Evolutionary conservation across 345 rosid genomes (phyloP).

Genomic region (Gossypium mustelinum): DNA sequence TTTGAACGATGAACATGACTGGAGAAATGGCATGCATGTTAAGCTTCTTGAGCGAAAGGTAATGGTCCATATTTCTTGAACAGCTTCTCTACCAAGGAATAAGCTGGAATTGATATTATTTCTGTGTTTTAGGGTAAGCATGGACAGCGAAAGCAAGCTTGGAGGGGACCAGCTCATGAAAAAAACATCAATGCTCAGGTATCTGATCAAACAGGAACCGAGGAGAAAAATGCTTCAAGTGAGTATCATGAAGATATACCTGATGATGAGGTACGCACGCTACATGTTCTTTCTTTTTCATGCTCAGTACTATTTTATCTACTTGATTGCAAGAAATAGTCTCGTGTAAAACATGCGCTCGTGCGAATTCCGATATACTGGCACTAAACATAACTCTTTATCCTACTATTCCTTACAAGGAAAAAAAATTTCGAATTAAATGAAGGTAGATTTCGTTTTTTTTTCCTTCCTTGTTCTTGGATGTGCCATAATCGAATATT

Average conservation of each 20-base stretch:
- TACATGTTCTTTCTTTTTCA: conserved; percentile 1
- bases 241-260: conserved; percentile 45
- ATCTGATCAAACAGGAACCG: conserved; percentile 44
- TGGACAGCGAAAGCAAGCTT: conserved; percentile 56
- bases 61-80: conserved; percentile 15
- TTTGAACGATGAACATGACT: conserved; percentile 70
- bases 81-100: background rate
- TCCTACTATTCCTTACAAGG: background rate
- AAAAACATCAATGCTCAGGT: conserved; percentile 36
- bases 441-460: background rate
- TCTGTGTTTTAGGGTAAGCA: conserved; percentile 42
- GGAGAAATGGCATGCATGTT: conserved; percentile 92
- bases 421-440: background rate
- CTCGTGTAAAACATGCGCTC: background rate
- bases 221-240: conserved; percentile 37
- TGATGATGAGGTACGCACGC: conserved; percentile 53
- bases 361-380: background rate
- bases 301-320: background rate
- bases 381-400: background rate
- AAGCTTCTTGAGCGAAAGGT: conserved; percentile 70
- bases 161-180: conserved; percentile 54
- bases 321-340: background rate
- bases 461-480: background rate
- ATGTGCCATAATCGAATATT: background rate
- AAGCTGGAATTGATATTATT: conserved; percentile 8